Evolutionary conservation across 139 green algal species (phyloP), one percentile per base, ranked within the genome.

Genomic region (Spirogloea muscicola): DNA sequence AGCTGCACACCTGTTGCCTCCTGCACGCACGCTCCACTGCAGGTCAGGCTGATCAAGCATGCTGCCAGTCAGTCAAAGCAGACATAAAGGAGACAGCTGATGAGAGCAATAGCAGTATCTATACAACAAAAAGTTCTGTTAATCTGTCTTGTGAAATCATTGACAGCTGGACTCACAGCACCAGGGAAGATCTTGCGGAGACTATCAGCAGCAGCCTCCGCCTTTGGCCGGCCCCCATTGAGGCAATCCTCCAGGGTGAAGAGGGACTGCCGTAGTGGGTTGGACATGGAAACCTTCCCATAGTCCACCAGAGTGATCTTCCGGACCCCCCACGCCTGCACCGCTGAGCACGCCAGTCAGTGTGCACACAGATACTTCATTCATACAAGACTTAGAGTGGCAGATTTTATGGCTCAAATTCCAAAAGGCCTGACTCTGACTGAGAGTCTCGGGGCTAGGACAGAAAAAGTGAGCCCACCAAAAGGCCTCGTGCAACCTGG

Each of bases 191-290:
- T 87, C 0, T 25, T 40, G 1, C 21, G 9, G 10, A 98, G 74
- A 34, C 85, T 82, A 4, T 88, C 87, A 4, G 93, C 92, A 3
- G 94, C 94, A 1, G 90, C 90, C 48, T 83, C 61, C 2, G 93
- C 93, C 77, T 97, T 97, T 63, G 89, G 88, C 18, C 49, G 80
- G 38, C 91, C 94, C 1, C 92, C 94, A 2, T 72, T 82, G 46
- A 92, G 65, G 85, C 92, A 97, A 82, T 99, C 94, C 5, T 91
- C 77, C 66, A 96, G 91, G 10, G 73, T 75, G 76, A 90, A 99
- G 41, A 99, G 86, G 21, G 62, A 77, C 60, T 77, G 68, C 36
- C 68, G 42, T 36, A 77, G 25, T 0, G 68, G 68, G 58, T 77
- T 77, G 65, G 68, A 77, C 7, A 71, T 51, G 31, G 68, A 57